phyloP scores from a whole-genome alignment of 306 rosid genomes.

The Malus sieversii region DNA sequence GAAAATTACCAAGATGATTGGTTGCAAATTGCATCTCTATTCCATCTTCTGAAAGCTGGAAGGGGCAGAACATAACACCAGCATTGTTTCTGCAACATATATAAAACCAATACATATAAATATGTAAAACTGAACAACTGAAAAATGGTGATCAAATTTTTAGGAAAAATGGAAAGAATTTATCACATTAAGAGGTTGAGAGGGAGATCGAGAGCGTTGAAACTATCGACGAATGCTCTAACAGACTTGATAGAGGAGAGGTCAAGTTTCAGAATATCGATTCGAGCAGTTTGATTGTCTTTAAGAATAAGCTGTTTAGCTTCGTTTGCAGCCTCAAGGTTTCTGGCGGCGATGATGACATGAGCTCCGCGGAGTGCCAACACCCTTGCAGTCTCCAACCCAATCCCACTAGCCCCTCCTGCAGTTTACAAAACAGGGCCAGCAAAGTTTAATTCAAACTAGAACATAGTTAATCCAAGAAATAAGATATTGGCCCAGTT shows the following conservation, averaged over 20 bases:
- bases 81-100: constrained; percentile 77
- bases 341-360: constrained; percentile 72
- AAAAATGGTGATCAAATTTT: not conserved
- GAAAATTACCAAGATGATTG: constrained; percentile 68
- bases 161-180: not conserved
- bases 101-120: not conserved
- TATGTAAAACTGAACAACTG: not conserved
- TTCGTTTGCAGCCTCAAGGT: constrained; percentile 58
- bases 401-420: constrained; percentile 98
- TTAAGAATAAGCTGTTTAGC: constrained; percentile 50
- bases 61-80: constrained; percentile 97
- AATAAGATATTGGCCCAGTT: not conserved
- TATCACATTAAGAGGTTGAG: constrained; percentile 76
- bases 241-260: constrained; percentile 62
- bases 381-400: constrained; percentile 73
- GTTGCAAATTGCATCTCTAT: constrained; percentile 89
- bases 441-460: not conserved
- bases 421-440: not conserved
- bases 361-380: constrained; percentile 61
- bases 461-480: not conserved
- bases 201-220: constrained; percentile 67
- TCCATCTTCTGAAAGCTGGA: constrained; percentile 67
- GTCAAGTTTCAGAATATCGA: constrained; percentile 64
- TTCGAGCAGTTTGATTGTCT: constrained; percentile 37
- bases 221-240: constrained; percentile 49